Percentiles rank a stretch among this genome's conserved stretches.
phyloP scores from a whole-genome alignment of 2,329 filamentous ascomycete species.

The Sclerotinia glacialis region DNA sequence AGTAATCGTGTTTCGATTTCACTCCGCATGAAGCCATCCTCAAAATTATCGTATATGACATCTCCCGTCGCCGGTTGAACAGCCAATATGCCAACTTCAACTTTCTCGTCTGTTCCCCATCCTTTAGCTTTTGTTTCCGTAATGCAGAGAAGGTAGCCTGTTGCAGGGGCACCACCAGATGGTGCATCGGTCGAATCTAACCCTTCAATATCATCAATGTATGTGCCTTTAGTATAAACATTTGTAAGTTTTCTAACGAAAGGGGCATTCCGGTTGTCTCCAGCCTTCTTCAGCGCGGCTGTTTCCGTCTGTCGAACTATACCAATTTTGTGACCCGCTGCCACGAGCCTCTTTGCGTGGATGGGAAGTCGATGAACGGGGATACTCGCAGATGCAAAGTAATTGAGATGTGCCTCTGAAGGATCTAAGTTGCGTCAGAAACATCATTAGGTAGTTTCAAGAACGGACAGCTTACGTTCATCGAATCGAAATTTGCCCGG shows the following conservation, averaged over 20 bases:
- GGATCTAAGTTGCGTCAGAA: constrained; percentile 52
- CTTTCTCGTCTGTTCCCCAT: constrained; percentile 85
- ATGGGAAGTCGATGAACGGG: constrained; percentile 88
- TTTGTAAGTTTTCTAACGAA: constrained; percentile 93
- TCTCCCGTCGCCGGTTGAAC: constrained; percentile 95
- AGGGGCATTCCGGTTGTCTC: constrained; percentile 88
- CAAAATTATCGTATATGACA: constrained; percentile 92
- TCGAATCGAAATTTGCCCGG: constrained; percentile 93
- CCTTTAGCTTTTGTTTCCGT: constrained; percentile 80
- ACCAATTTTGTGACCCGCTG: constrained; percentile 92
- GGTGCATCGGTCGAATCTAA: constrained; percentile 58
- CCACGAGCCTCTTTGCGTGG: constrained; percentile 88
- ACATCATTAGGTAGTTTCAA: constrained; percentile 12
- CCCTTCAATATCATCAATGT: constrained; percentile 88
- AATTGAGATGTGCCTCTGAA: constrained; percentile 86
- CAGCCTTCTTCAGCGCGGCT: constrained; percentile 89
- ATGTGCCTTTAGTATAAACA: constrained; percentile 96
- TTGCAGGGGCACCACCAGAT: constrained; percentile 58
- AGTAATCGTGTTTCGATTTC: constrained; percentile 94
- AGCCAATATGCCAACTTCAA: constrained; percentile 85
- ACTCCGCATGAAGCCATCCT: constrained; percentile 95
- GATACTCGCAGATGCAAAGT: constrained; percentile 94
- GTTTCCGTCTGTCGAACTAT: constrained; percentile 94
- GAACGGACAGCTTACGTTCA: constrained; percentile 58
- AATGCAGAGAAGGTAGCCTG: constrained; percentile 89